Evolutionary conservation across 1,284 basidiomycete species (phyloP).

Genomic region (Puccinia triticina): DNA sequence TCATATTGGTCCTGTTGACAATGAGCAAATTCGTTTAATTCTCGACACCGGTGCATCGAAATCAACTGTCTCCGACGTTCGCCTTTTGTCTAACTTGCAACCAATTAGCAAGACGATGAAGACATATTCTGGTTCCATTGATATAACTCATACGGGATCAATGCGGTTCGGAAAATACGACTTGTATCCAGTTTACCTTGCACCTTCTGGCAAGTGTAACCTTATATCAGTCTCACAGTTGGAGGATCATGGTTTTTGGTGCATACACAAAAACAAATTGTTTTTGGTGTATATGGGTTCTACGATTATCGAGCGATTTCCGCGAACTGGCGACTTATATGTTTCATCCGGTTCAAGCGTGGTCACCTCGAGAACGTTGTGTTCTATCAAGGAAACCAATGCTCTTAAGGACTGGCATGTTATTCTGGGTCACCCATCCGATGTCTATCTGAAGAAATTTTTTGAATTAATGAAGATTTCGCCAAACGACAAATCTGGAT

Average conservation of each 20-base stretch:
- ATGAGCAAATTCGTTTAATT: background rate
- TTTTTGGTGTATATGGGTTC: too few species aligned
- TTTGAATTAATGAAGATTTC: background rate
- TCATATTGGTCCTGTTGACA: too few species aligned
- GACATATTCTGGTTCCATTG: background rate
- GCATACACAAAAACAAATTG: too few species aligned
- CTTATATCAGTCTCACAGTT: too few species aligned
- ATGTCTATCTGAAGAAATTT: too few species aligned
- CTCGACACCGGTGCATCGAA: background rate
- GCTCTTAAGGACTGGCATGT: background rate
- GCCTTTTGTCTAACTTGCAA: background rate
- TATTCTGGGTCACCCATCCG: slow-evolving; percentile 3
- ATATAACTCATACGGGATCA: background rate
- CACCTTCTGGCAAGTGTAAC: background rate
- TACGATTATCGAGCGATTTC: too few species aligned
- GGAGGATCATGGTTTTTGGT: too few species aligned
- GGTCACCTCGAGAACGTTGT: background rate
- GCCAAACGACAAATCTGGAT: too few species aligned
- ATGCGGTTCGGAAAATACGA: background rate
- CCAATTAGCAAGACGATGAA: background rate
- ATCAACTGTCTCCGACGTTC: background rate
- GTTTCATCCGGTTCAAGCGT: too few species aligned
- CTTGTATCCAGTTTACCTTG: background rate
- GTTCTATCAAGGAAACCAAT: background rate
- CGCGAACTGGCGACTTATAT: too few species aligned